phyloP scores from a whole-genome alignment of 768 basidiomycete genomes.

The Inosperma sp. region DNA sequence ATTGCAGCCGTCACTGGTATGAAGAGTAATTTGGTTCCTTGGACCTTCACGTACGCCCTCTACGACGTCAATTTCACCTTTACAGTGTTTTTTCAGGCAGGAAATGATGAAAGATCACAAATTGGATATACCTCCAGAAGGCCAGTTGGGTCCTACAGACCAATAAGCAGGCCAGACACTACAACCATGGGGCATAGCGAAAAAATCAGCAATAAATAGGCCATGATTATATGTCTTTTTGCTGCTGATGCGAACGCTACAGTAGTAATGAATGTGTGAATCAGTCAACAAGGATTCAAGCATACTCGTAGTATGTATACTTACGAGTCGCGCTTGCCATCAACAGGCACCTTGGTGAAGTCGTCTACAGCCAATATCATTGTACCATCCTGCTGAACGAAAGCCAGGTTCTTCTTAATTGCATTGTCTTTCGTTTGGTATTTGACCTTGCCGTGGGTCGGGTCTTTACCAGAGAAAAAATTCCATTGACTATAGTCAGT shows the following conservation, averaged over 20 bases:
- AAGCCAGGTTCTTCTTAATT: conserved; percentile 50
- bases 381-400: conserved; percentile 53
- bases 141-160: conserved; percentile 52
- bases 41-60: conserved; percentile 63
- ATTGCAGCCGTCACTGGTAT: conserved; percentile 45
- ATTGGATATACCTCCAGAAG: conserved; percentile 34
- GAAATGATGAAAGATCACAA: background rate
- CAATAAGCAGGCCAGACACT: conserved; percentile 57
- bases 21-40: conserved; percentile 62
- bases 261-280: too few species aligned
- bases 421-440: conserved; percentile 51
- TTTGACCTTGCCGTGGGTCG: conserved; percentile 66
- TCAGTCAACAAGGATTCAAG: background rate
- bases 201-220: conserved; percentile 71
- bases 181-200: conserved; percentile 67
- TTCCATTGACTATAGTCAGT: conserved; percentile 64
- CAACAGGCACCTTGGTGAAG: conserved; percentile 41
- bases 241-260: conserved; percentile 64
- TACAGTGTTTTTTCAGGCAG: background rate
- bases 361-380: conserved; percentile 63
- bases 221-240: conserved; percentile 61
- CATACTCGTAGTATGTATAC: conserved; percentile 17
- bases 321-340: conserved; percentile 54
- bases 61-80: conserved; percentile 67
- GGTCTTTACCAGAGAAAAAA: conserved; percentile 60